Percentiles rank a stretch among this genome's conserved stretches.
Evolutionary conservation across 257 asterid genomes (phyloP).

Genomic region (Jasminum sambac): DNA sequence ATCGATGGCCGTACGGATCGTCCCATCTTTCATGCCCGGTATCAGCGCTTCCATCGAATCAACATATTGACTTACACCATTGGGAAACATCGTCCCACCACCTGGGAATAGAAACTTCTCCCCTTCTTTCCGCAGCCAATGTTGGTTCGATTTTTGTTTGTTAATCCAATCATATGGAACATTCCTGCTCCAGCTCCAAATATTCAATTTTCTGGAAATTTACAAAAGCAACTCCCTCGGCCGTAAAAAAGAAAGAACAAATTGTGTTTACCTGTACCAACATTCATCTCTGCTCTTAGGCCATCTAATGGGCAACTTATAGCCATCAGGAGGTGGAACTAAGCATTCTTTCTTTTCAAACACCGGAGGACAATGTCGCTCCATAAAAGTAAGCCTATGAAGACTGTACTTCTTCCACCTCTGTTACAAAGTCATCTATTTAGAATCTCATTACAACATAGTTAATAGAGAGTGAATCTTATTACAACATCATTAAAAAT

Average conservation of each 20-base stretch:
- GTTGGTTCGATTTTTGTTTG: constrained; percentile 35
- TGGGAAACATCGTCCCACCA: constrained; percentile 37
- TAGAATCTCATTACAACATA: background rate
- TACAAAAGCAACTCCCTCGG: background rate
- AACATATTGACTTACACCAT: constrained; percentile 33
- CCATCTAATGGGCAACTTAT: constrained; percentile 73
- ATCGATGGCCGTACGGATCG: constrained; percentile 36
- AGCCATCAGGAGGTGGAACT: constrained; percentile 83
- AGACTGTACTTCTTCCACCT: constrained; percentile 67
- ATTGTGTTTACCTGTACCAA: constrained; percentile 72
- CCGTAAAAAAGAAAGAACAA: background rate
- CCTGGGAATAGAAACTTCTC: constrained; percentile 36
- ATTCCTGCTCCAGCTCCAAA: constrained; percentile 29
- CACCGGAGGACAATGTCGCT: constrained; percentile 84
- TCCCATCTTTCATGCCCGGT: constrained; percentile 35
- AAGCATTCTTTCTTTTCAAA: constrained; percentile 75
- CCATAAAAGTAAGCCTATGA: constrained; percentile 71
- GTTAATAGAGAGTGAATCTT: background rate
- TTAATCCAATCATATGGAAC: constrained; percentile 42
- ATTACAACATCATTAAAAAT: background rate
- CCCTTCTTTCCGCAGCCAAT: constrained; percentile 38
- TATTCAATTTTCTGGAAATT: background rate
- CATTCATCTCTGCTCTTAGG: constrained; percentile 80
- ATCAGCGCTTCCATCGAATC: constrained; percentile 31
- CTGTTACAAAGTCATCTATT: constrained; percentile 34